A percentile compares a stretch with the other conserved stretches of the same genome.
These are phyloP conservation scores for Bodo saltans DNA, from an alignment of 78 protist genomes.

Conservation along the genomic window DNA sequence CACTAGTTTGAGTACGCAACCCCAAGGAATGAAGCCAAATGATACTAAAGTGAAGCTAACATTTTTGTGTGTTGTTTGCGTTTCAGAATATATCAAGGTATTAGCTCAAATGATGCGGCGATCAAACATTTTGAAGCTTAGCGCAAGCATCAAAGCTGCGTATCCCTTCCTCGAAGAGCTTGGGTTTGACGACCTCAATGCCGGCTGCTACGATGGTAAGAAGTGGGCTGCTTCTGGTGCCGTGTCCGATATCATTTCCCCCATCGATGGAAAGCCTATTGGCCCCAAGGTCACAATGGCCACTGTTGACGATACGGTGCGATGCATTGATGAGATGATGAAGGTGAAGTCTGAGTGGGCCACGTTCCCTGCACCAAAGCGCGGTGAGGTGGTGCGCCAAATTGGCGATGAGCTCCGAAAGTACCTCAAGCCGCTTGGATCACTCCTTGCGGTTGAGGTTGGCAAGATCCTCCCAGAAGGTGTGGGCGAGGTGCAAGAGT, in stretches of 20 bases:
- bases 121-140: too few species aligned
- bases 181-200: constrained; percentile 38
- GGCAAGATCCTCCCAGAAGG: constrained; percentile 87
- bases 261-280: constrained; percentile 28
- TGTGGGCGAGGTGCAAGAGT: constrained; percentile 87
- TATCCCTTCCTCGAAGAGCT: constrained; percentile 38
- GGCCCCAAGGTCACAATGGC: constrained; percentile 14
- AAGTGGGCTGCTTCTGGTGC: constrained; percentile 29
- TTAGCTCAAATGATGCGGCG: too few species aligned
- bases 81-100: too few species aligned
- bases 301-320: constrained; percentile 24
- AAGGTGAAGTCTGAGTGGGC: constrained; percentile 16
- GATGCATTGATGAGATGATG: background rate
- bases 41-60: too few species aligned
- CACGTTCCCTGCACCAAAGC: constrained; percentile 65
- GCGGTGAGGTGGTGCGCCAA: constrained; percentile 83
- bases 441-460: constrained; percentile 78
- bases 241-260: background rate
- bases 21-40: too few species aligned
- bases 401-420: constrained; percentile 66
- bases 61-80: too few species aligned
- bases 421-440: constrained; percentile 56
- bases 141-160: background rate
- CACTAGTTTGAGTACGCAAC: too few species aligned
- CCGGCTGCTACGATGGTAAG: constrained; percentile 15